Base-by-base conservation (phyloP, 805 yeast species). In the Candida schatavii region DNA sequence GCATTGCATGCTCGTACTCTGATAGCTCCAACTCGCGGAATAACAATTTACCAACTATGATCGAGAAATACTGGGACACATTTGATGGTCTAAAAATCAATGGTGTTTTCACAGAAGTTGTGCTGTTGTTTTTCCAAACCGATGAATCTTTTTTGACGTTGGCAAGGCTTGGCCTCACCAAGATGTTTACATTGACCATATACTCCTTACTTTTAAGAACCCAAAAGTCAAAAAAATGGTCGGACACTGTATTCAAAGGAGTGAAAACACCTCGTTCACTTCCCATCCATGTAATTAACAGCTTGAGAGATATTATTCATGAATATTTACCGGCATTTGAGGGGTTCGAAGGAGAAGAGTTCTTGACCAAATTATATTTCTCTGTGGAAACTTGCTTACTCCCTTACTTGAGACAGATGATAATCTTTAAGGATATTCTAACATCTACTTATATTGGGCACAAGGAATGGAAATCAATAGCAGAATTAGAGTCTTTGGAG, bases 61-160 rank as follows among this genome's bases (percentile, higher is more conserved):
- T 13, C 19, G 50, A 51, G 25, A 47, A 49, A 10, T 57, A 62
- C 33, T 56, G 71, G 58, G 52, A 50, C n/a, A n/a, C 47, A 54
- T 15, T 13, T 3, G 49, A 44, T 19, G 44, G 43, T 11, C 30
- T 49, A 4, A 30, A 31, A 18, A 46, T 64, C 5, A 61, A 61
- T 45, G 68, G 71, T 9, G 57, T 60, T 10, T 64, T 72, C 42
- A 59, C 62, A 17, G 77, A 74, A 43, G 52, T 67, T 3, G 51
- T 72, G 10, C 47, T 64, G 25, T 47, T 73, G 9, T 72, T 57
- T 38, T 68, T 74, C 42, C 75, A 72, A 47, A 70, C 76, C 4
- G 68, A 67, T 41, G 75, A 72, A 42, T 67, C 79, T 0, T 58
- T 74, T 6, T 54, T 51, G 5, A 62, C 71, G 1, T 43, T 72